Conservation (phyloP, 306 rosid species). For the barrel medic (Medicago truncatula) region DNA sequence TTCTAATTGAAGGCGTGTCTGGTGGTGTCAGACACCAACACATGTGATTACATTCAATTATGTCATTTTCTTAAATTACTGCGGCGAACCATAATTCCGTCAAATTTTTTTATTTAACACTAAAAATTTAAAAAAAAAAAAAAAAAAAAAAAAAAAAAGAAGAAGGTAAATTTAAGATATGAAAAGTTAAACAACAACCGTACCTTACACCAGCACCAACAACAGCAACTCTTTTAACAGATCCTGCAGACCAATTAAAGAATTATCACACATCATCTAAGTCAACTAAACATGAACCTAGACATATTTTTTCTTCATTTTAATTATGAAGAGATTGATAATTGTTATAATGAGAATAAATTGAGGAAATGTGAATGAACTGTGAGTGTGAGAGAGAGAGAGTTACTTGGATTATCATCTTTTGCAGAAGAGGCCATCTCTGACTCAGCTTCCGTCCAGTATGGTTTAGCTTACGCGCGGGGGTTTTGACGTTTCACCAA, state of each 20-base stretch:
- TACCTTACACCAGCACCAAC: constrained; percentile 98
- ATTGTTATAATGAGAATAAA: neutral
- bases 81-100: too few relatives aligned
- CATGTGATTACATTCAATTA: too few relatives aligned
- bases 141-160: too few relatives aligned
- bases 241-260: constrained; percentile 52
- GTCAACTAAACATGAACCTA: constrained; percentile 27
- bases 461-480: neutral
- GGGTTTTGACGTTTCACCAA: neutral
- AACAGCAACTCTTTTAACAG: constrained; percentile 80
- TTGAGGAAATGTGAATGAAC: constrained; percentile 11
- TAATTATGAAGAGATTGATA: neutral
- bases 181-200: constrained; percentile 26
- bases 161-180: constrained; percentile 7
- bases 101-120: too few relatives aligned
- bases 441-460: constrained; percentile 11
- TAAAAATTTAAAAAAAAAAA: neutral
- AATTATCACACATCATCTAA: constrained; percentile 32
- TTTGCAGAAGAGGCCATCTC: constrained; percentile 60
- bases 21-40: too few relatives aligned
- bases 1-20: too few relatives aligned
- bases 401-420: constrained; percentile 51
- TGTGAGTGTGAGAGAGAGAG: constrained; percentile 10
- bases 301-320: neutral
- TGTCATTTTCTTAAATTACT: too few relatives aligned